Evolutionary conservation across 495 filamentous ascomycete species (phyloP).

Genomic region (Xylaria flabelliformis): DNA sequence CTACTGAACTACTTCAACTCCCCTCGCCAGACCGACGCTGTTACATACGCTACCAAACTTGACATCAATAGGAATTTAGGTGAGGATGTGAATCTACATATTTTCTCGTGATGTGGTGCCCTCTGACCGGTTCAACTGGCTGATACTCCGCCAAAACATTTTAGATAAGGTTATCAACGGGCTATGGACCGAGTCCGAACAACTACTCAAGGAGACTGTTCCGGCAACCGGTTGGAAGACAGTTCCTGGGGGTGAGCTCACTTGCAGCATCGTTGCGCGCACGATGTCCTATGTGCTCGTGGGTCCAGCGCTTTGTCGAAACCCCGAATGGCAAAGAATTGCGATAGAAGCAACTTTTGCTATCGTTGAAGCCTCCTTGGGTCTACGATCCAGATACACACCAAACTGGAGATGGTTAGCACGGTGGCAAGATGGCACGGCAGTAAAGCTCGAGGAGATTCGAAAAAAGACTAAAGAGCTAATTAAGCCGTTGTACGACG

Average conservation of each 20-base stretch:
- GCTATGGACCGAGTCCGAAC: not conserved
- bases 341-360: not conserved
- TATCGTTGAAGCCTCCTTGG: constrained; percentile 6
- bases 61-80: constrained; percentile 17
- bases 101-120: not conserved
- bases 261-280: not conserved
- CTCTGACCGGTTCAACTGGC: not conserved
- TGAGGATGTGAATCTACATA: not conserved
- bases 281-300: not conserved
- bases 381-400: constrained; percentile 2
- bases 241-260: not conserved
- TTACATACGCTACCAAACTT: constrained; percentile 10
- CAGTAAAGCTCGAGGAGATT: constrained; percentile 5
- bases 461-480: constrained; percentile 10
- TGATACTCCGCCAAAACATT: not conserved
- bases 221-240: not conserved
- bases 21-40: constrained; percentile 16
- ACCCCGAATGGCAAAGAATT: not conserved
- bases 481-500: constrained; percentile 4
- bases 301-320: not conserved
- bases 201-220: not conserved
- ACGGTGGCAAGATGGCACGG: not conserved
- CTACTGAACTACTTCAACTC: constrained; percentile 12
- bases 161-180: not conserved
- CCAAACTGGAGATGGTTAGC: constrained; percentile 16